phyloP scores from a whole-genome alignment of 1,284 basidiomycete genomes.

The Puccinia triticina region DNA sequence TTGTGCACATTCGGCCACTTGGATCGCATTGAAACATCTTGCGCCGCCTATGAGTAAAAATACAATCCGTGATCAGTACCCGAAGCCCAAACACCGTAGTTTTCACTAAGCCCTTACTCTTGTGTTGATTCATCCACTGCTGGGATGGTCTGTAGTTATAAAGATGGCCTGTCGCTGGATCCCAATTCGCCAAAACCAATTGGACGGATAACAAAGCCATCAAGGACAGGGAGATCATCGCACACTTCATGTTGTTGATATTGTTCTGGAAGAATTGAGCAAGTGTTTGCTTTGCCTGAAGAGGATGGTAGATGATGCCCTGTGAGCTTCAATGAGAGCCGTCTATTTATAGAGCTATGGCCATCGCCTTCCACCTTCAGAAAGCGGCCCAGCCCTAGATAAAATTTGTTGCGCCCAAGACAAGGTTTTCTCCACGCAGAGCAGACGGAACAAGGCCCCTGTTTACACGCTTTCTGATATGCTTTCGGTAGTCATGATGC shows the following conservation, averaged over 20 bases:
- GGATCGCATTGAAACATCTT: conserved; percentile 25
- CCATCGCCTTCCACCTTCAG: too few species aligned
- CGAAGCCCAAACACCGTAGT: neutral
- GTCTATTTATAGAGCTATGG: conserved; percentile 1
- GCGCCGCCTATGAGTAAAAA: neutral
- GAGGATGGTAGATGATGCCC: neutral
- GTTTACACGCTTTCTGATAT: too few species aligned
- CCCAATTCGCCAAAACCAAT: conserved; percentile 41
- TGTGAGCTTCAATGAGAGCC: neutral
- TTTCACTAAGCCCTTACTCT: neutral
- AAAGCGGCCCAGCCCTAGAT: too few species aligned
- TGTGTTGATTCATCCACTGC: conserved; percentile 18
- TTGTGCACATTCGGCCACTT: conserved; percentile 38
- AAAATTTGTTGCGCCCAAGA: too few species aligned
- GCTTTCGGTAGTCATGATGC: too few species aligned
- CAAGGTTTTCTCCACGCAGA: too few species aligned
- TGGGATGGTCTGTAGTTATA: conserved; percentile 30
- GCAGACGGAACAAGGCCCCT: too few species aligned
- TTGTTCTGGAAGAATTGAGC: neutral
- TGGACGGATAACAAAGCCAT: neutral
- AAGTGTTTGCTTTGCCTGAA: neutral
- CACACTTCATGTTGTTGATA: neutral
- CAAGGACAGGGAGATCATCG: neutral
- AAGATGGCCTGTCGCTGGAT: conserved; percentile 45
- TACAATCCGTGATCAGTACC: neutral